Base-by-base conservation (phyloP, 2,329 filamentous ascomycete genomes). In the Colletotrichum tropicale region DNA sequence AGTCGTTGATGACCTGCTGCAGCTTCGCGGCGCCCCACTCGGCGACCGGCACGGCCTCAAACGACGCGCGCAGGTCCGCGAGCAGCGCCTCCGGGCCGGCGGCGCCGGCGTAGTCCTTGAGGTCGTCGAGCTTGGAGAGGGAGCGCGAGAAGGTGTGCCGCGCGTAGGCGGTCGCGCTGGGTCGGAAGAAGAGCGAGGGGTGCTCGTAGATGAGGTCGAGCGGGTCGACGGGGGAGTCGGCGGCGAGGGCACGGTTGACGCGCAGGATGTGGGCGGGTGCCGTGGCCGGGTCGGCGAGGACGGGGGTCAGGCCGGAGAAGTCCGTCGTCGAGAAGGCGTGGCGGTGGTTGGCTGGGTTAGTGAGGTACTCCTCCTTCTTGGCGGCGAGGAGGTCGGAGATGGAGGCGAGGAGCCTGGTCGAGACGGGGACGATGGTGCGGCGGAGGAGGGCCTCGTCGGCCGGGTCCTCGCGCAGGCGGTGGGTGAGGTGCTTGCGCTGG, bases 401-500 rank as follows among this genome's bases (percentile, higher is more conserved):
- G 38, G 58, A 43, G 9, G 38, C 8, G 15, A 78, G 70, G 52
- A 79, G 70, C 43, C 30, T 65, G 26, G 58, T 64, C 15, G 77
- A 77, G 6, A 21, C 43, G 8, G 70, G 65, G 24, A 79, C 60
- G 43, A 79, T 61, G 16, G 67, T 61, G 21, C 72, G 55, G 12
- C 66, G 64, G 43, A 80, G 65, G 21, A 71, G 48, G 8, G 64
- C 58, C 3, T 75, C 69, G 28, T 78, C 65, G 15, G 58, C 18
- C 12, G 71, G 62, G 16, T 71, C 62, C 28, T 78, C 65, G 21
- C 78, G 78, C 55, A 86, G 79, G 30, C 86, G 81, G 8, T 82
- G 79, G 34, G 82, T 82, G 21, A 83, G 79, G 81, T 96, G 95
- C 62, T 91, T 89, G 79, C 91, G 92, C 81, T 98, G 95, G 65